A percentile compares a stretch with the other conserved stretches of the same genome.
These are phyloP conservation scores for Canna indica DNA, from an alignment of 176 grass and related monocot genomes.

Conservation along the genomic window DNA sequence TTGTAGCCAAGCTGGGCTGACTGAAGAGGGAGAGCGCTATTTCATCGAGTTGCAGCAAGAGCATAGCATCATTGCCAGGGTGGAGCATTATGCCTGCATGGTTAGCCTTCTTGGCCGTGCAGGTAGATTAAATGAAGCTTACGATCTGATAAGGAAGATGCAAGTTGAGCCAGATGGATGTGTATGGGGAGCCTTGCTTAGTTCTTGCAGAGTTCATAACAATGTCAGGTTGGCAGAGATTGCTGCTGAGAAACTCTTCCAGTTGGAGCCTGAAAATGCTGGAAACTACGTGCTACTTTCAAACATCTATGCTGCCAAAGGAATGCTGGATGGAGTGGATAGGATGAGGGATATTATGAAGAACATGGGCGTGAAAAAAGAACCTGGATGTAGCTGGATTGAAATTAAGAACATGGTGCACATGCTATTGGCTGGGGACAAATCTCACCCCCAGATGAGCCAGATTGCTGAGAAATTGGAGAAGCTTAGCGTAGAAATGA, in stretches of 20 bases:
- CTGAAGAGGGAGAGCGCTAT: slow-evolving; percentile 33
- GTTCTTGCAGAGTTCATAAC: slow-evolving; percentile 48
- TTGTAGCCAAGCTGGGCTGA: slow-evolving; percentile 47
- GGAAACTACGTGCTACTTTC: slow-evolving; percentile 75
- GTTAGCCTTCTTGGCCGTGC: slow-evolving; percentile 57
- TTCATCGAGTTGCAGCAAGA: slow-evolving; percentile 45
- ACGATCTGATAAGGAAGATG: slow-evolving; percentile 55
- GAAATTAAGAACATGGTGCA: slow-evolving; percentile 73
- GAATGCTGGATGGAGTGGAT: slow-evolving; percentile 55
- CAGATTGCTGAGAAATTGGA: slow-evolving; percentile 47
- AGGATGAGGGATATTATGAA: slow-evolving; percentile 52
- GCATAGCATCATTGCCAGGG: slow-evolving; percentile 37
- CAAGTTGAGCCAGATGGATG: slow-evolving; percentile 48
- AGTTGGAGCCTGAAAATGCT: slow-evolving; percentile 53
- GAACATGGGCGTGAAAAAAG: slow-evolving; percentile 48
- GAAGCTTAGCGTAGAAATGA: slow-evolving; percentile 48
- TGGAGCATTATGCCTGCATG: slow-evolving; percentile 74
- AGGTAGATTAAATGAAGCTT: slow-evolving; percentile 48
- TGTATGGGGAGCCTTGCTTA: slow-evolving; percentile 64
- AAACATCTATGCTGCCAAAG: slow-evolving; percentile 72
- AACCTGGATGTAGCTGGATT: slow-evolving; percentile 70
- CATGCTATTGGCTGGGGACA: slow-evolving; percentile 60
- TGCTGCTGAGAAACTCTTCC: slow-evolving; percentile 52
- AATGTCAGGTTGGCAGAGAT: slow-evolving; percentile 46
- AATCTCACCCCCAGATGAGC: slow-evolving; percentile 47